Conservation (phyloP, 192 early-diverging fungal genomes). For the Lunasporangiospora selenospora region DNA sequence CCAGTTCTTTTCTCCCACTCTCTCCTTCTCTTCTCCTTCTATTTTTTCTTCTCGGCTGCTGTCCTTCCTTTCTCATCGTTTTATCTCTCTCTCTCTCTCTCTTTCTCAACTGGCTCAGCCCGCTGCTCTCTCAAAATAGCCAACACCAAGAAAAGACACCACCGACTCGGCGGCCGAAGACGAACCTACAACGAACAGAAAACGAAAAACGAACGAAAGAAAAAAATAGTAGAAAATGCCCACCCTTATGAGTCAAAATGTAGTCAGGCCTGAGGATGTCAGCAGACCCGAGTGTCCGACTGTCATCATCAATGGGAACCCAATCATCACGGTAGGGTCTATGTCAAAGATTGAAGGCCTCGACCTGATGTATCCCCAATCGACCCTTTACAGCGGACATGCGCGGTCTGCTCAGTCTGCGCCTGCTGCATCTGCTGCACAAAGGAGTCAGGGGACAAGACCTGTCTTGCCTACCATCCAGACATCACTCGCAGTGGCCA, state of each 20-base stretch:
- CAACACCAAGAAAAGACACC: not conserved
- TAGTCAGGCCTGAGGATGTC: conserved; percentile 20
- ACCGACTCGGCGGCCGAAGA: not conserved
- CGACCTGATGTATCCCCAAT: no score
- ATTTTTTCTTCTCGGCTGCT: not conserved
- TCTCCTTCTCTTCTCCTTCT: not conserved
- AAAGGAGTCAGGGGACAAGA: not conserved
- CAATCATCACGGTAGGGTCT: no score
- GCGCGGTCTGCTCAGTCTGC: no score
- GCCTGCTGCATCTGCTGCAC: no score
- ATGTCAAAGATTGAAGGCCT: no score
- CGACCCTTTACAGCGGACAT: no score
- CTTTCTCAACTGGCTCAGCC: not conserved
- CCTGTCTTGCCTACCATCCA: not conserved
- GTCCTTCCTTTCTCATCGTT: not conserved
- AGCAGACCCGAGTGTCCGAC: conserved; percentile 1
- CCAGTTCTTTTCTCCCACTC: not conserved
- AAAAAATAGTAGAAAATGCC: conserved; percentile 1
- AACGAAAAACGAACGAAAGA: no score
- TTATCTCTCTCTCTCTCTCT: not conserved
- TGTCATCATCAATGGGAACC: not conserved
- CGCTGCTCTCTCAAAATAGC: not conserved
- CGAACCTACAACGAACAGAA: no score
- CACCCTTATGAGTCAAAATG: conserved; percentile 31
- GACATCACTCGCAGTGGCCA: not conserved